These are phyloP conservation scores for Suillus tomentosus DNA, from an alignment of 768 basidiomycete genomes.

Conservation along the genomic window DNA sequence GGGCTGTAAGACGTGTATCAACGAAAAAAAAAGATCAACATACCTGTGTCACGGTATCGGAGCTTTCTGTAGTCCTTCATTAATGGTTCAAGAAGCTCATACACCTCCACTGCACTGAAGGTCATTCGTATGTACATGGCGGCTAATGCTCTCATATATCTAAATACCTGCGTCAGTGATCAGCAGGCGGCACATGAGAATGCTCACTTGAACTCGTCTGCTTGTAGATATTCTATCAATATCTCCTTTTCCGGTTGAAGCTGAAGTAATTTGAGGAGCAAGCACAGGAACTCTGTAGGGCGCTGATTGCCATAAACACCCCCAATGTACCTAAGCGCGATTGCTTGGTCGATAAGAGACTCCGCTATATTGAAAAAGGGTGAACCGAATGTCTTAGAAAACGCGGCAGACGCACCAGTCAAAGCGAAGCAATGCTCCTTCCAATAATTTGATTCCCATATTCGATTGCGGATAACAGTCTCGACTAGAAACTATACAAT, in stretches of 20 bases:
- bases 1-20: conserved; percentile 4
- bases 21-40: conserved; percentile 25
- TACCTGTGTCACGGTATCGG: conserved; percentile 78
- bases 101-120: conserved; percentile 87
- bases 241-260: conserved; percentile 99
- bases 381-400: conserved; percentile 10
- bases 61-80: conserved; percentile 94
- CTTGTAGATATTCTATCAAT: conserved; percentile 88
- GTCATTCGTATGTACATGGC: conserved; percentile 96
- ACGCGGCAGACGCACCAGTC: conserved; percentile 58
- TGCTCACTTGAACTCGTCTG: conserved; percentile 98
- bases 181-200: neutral
- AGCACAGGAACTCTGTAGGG: conserved; percentile 91
- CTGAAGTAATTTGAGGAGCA: conserved; percentile 92
- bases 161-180: conserved; percentile 32
- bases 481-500: conserved; percentile 82
- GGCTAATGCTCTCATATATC: conserved; percentile 92
- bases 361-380: conserved; percentile 58
- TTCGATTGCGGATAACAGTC: conserved; percentile 93
- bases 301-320: conserved; percentile 95
- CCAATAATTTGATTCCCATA: conserved; percentile 95
- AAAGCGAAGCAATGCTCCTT: conserved; percentile 99
- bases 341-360: conserved; percentile 89
- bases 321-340: conserved; percentile 79
- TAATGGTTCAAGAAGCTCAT: conserved; percentile 90